Evolutionary conservation across 441 rosid species (phyloP).

Genomic region (Pelargonium citronellum): DNA sequence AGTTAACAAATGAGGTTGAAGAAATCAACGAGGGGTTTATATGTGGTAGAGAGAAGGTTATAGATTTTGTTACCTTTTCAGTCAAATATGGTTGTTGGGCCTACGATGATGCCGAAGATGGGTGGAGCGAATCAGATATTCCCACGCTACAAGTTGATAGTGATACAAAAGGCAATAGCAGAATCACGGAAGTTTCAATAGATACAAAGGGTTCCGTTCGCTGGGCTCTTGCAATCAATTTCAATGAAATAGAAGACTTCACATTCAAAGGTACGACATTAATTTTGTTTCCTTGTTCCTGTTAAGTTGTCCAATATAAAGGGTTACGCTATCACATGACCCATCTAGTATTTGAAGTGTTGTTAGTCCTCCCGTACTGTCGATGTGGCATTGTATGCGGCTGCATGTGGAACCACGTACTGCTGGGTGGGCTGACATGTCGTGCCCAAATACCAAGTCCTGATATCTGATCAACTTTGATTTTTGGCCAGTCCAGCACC

Average conservation of each 20-base stretch:
- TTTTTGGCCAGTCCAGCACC: too few relatives aligned
- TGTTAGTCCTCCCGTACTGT: too few relatives aligned
- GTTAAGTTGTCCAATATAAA: not conserved
- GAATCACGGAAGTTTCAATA: slow-evolving; percentile 46
- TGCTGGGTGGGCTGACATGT: too few relatives aligned
- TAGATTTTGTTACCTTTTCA: slow-evolving; percentile 69
- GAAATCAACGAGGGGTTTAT: slow-evolving; percentile 57
- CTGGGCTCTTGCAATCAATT: slow-evolving; percentile 80
- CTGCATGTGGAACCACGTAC: too few relatives aligned
- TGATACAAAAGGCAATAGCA: slow-evolving; percentile 35
- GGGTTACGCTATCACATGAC: too few relatives aligned
- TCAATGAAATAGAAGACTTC: slow-evolving; percentile 67
- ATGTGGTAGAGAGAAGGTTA: slow-evolving; percentile 61
- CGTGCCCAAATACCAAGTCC: too few relatives aligned
- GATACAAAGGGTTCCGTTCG: slow-evolving; percentile 64
- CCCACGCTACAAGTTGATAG: slow-evolving; percentile 46
- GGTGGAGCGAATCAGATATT: slow-evolving; percentile 66
- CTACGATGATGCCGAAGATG: slow-evolving; percentile 44
- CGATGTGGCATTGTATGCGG: too few relatives aligned
- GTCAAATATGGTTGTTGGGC: slow-evolving; percentile 73
- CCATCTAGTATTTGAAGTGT: too few relatives aligned
- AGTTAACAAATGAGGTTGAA: slow-evolving; percentile 60
- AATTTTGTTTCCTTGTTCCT: not conserved
- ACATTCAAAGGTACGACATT: slow-evolving; percentile 40
- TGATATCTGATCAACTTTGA: too few relatives aligned